Base-by-base conservation (phyloP, 2,329 filamentous ascomycete species). In the Sclerotinia trifoliorum region DNA sequence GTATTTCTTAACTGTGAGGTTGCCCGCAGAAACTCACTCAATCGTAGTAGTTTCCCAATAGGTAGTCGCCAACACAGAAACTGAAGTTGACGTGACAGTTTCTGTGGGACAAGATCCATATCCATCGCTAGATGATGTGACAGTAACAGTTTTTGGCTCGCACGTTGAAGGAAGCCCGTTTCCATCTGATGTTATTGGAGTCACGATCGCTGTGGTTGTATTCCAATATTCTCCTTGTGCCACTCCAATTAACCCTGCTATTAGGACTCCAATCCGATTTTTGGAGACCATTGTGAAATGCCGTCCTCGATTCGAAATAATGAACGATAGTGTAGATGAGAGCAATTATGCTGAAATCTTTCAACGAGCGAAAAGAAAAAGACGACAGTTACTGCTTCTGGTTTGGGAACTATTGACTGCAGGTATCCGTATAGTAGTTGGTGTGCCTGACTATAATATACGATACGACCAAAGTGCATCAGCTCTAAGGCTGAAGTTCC, bases 311-410 rank as follows among this genome's bases (percentile, higher is more conserved):
- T 51, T 65, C 69, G 39, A 48, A 32, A 56, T 56, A 74, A 74
- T 71, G 71, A 75, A 74, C 71, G 71, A 75, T 71, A 56, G 70
- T 70, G 67, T 71, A 60, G 69, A 71, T 65, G 48, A 70, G 69
- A 73, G 68, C 71, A 70, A 68, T 60, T 48, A 56, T 68, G 68
- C 70, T 73, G 71, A 67, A 57, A 70, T 73, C 68, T 63, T 62
- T 65, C 72, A 75, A 69, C 73, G 74, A 76, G 71, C 55, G 73
- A 49, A 42, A 42, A n/a, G 29, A 35, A 52, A 46, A 58, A 69
- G 67, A 73, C 70, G 66, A 63, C 70, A 67, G 67, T 49, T 66
- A 66, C 66, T 67, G 66, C 62, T 72, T 72, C 68, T 54, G 63
- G 60, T 66, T 66, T 67, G 74, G 71, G 55, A 70, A 71, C 51